Evolutionary conservation across 495 filamentous ascomycete species (phyloP).

Genomic region (Schizothecium vesticola): DNA sequence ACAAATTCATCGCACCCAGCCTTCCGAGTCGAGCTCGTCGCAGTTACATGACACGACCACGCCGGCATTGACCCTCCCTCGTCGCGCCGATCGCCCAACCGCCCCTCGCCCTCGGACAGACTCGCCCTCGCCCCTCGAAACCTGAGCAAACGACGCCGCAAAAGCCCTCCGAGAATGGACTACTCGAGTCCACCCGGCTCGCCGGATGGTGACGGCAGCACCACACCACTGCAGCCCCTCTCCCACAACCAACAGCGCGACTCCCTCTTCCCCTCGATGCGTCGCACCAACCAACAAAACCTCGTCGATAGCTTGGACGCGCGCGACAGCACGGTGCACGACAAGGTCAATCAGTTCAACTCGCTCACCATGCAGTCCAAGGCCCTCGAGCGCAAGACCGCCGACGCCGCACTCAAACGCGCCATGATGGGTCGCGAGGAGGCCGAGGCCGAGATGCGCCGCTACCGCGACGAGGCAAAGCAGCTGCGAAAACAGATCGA

Average conservation of each 20-base stretch:
- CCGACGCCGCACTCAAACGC: conserved; percentile 68
- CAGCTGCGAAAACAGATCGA: conserved; percentile 52
- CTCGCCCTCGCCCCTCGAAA: conserved; percentile 10
- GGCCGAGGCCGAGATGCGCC: conserved; percentile 63
- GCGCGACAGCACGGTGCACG: conserved; percentile 69
- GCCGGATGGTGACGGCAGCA: conserved; percentile 23
- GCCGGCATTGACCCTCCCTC: background rate
- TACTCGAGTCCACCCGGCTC: conserved; percentile 23
- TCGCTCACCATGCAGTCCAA: conserved; percentile 58
- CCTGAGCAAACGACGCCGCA: background rate
- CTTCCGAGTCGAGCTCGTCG: conserved; percentile 9
- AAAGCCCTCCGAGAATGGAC: conserved; percentile 9
- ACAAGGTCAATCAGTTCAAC: conserved; percentile 83
- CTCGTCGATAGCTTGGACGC: conserved; percentile 3
- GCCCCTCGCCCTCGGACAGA: background rate
- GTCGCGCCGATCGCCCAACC: conserved; percentile 6
- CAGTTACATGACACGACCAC: conserved; percentile 19
- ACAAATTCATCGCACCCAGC: background rate
- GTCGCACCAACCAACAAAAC: conserved; percentile 25
- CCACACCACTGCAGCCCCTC: conserved; percentile 57
- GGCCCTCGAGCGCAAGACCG: conserved; percentile 54
- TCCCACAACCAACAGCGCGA: conserved; percentile 70
- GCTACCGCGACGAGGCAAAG: conserved; percentile 54
- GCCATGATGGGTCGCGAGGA: conserved; percentile 82
- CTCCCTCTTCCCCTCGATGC: conserved; percentile 14